These are phyloP conservation scores for Gnomoniopsis smithogilvyi DNA, from an alignment of 2,329 filamentous ascomycete genomes.

Conservation along the genomic window DNA sequence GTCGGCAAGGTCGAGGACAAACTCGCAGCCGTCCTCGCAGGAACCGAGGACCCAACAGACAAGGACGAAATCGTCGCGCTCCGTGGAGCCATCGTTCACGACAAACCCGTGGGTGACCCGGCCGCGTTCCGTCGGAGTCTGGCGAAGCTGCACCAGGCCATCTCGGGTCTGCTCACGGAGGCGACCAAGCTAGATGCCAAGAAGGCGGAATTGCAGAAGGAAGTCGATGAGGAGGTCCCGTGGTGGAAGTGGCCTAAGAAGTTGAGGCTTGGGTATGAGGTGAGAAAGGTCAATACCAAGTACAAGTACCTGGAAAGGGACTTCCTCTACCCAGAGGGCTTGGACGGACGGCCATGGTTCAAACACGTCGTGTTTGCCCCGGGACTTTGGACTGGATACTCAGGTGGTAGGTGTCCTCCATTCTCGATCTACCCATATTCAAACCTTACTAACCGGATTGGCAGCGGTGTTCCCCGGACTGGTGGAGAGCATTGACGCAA, in stretches of 20 bases:
- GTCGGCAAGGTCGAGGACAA: conserved; percentile 49
- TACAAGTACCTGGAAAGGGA: conserved; percentile 82
- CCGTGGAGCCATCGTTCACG: conserved; percentile 17
- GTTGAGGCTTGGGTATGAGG: conserved; percentile 58
- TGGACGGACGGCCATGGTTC: conserved; percentile 83
- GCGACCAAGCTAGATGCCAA: conserved; percentile 36
- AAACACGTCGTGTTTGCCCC: conserved; percentile 95
- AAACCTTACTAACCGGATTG: conserved; percentile 49
- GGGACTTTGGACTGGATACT: conserved; percentile 86
- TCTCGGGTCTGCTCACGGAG: conserved; percentile 17
- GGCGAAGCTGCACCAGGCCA: conserved; percentile 30
- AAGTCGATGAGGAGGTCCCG: conserved; percentile 44
- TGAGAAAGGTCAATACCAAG: conserved; percentile 69
- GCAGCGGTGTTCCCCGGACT: conserved; percentile 60
- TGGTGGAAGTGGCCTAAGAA: conserved; percentile 62
- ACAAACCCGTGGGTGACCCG: conserved; percentile 29
- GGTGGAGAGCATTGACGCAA: conserved; percentile 58
- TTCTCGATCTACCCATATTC: not conserved
- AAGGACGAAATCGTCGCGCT: conserved; percentile 14
- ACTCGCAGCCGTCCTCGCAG: conserved; percentile 30
- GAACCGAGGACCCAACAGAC: conserved; percentile 20
- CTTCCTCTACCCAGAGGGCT: conserved; percentile 71
- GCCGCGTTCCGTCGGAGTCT: conserved; percentile 39
- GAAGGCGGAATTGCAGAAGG: conserved; percentile 34
- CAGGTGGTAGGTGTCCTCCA: conserved; percentile 56